phyloP scores from a whole-genome alignment of 2,329 filamentous ascomycete species.

The Penicillium sp. region DNA sequence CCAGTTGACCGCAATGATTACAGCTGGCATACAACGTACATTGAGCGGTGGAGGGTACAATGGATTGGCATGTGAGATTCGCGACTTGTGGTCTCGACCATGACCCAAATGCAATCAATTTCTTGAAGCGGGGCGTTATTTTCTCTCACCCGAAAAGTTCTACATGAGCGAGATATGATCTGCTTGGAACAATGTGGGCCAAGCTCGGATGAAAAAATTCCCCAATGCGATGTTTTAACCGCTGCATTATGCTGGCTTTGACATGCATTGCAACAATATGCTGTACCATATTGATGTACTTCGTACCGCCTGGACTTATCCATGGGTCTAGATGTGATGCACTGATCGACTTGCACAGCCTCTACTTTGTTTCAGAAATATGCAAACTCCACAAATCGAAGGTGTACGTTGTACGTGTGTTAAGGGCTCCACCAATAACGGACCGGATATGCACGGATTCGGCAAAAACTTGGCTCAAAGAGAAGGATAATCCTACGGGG shows the following conservation, averaged over 20 bases:
- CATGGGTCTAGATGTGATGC: not conserved
- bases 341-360: not conserved
- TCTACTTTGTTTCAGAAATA: constrained; percentile 13
- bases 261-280: not conserved
- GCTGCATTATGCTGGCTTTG: not conserved
- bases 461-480: constrained; percentile 16
- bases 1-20: not conserved
- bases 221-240: not conserved
- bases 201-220: not conserved
- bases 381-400: constrained; percentile 12
- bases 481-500: too few relatives aligned
- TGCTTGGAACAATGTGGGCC: constrained; percentile 1
- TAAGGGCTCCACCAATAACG: constrained; percentile 22
- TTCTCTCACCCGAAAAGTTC: not conserved
- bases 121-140: constrained; percentile 6
- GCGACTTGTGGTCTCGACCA: constrained; percentile 15
- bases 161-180: not conserved
- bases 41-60: constrained; percentile 11
- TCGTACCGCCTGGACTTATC: not conserved
- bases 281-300: too few relatives aligned
- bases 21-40: not conserved
- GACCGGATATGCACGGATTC: constrained; percentile 20
- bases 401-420: constrained; percentile 20
- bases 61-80: constrained; percentile 15
- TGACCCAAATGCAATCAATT: constrained; percentile 16